phyloP scores from a whole-genome alignment of 2,329 filamentous ascomycete species.

The Rutstroemia sydowiana region DNA sequence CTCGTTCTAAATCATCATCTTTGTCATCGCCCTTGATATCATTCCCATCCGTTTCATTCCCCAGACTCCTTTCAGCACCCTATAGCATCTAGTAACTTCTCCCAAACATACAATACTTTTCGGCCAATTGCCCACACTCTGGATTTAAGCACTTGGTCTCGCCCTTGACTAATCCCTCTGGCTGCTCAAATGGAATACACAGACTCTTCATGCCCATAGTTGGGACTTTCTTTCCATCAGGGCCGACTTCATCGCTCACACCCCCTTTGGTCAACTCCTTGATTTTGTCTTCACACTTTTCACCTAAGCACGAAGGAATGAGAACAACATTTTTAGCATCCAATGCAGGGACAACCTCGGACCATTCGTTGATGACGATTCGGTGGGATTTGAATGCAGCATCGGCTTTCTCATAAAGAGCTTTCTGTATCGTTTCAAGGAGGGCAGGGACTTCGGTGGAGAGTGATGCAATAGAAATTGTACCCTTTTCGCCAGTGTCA shows the following conservation, averaged over 20 bases:
- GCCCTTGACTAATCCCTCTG: conserved; percentile 67
- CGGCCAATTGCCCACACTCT: conserved; percentile 67
- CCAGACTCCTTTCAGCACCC: conserved; percentile 9
- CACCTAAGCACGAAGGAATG: conserved; percentile 79
- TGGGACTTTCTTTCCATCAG: conserved; percentile 45
- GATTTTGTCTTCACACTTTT: conserved; percentile 85
- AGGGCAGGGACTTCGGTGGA: conserved; percentile 67
- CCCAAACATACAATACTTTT: conserved; percentile 91
- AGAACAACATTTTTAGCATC: conserved; percentile 89
- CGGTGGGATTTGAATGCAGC: conserved; percentile 73
- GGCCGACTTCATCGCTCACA: conserved; percentile 44
- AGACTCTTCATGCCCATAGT: conserved; percentile 71
- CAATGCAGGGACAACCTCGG: conserved; percentile 81
- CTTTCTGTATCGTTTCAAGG: conserved; percentile 82
- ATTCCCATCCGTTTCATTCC: neutral
- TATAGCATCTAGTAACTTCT: conserved; percentile 39
- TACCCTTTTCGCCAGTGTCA: conserved; percentile 77
- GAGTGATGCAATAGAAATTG: conserved; percentile 69
- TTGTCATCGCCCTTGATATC: conserved; percentile 7
- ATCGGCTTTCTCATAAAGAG: conserved; percentile 70
- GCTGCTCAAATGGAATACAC: conserved; percentile 81
- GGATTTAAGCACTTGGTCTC: conserved; percentile 91
- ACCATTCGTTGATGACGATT: conserved; percentile 76
- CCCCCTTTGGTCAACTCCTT: conserved; percentile 84
- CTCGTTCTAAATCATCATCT: neutral